Base-by-base conservation (phyloP, 2,329 filamentous ascomycete genomes). In the Cercospora janseana region DNA sequence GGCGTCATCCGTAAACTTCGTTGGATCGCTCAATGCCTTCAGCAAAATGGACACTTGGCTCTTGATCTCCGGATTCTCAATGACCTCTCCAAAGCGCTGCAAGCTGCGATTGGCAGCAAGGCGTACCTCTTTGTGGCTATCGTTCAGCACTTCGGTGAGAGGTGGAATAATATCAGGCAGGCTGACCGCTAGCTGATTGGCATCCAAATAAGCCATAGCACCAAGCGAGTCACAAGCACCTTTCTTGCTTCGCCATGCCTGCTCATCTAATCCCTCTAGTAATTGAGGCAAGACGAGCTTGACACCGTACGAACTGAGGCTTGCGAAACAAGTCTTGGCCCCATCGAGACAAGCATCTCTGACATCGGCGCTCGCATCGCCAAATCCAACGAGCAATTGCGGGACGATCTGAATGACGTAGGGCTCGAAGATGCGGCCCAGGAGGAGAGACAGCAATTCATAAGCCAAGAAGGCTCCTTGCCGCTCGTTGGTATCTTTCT, bases 171-270 rank as follows among this genome's bases (percentile, higher is more conserved):
- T 98, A 49, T 95, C 91, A 2, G 93, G 93, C 63, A 98, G 75
- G 67, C 91, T 97, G 60, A 86, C 80, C 1, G 93, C 90, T 13
- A 98, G 80, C 69, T 98, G 93, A 59, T 96, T 87, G 6, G 94
- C 92, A 67, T 97, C 93, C 24, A 98, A 81, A 67, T 98, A 98
- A 4, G 93, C 94, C 93, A 98, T 98, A 56, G 93, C 93, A 68
- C 93, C 93, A 10, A 98, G 79, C 20, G 95, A 84, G 67, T 98
- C 93, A 66, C 93, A 98, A 46, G 93, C 93, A 61, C 94, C 93
- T 74, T 95, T 95, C 72, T 98, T 97, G 73, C 90, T 97, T 64
- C 93, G 86, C 93, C 93, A 98, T 69, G 97, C 92, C 46, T 88
- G 83, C 58, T 98, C 93, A 57, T 97, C 91, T 7, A 98, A 81